Evolutionary conservation across 257 asterid species (phyloP), one percentile per base, ranked within the genome.

Genomic region (Solanum boliviense): DNA sequence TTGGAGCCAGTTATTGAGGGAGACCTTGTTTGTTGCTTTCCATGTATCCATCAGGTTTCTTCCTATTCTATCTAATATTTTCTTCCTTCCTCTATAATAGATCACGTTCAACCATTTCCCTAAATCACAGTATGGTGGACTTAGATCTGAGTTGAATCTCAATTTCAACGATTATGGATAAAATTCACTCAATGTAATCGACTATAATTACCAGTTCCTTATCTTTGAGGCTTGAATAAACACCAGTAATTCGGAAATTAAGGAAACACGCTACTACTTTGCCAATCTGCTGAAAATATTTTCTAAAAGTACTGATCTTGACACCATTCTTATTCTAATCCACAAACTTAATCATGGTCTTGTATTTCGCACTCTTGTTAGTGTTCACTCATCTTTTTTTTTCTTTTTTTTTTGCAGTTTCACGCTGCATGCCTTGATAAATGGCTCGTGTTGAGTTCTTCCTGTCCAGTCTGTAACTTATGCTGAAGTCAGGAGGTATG

Each of bases 1-100:
- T 25, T 52, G 32, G 56, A 79, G 41, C 83, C 25, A 56, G 31
- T 86, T 39, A 12, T 8, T 11, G 44, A 13, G 18, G 89, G 71
- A 36, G 87, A 79, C 20, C 87, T 58, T 38, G 23, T 68, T 81
- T 48, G 74, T 52, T 56, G 38, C 71, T 72, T 86, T 83, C 87
- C 89, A 35, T 86, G 89, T 81, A 58, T 15, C 11, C 89, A 86
- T 86, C 87, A 81, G 89, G 90, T 86, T 71, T n/a, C 36, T 70
- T 3, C 31, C 73, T 44, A 29, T 39, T 20, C 88, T 60, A 32
- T 35, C 27, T 68, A 46, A 68, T 23, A 16, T 20, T 73, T 23
- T 39, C n/a, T 84, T 56, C 87, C 12, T 78, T 3, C 84, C n/a
- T 65, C 39, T 39, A n/a, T 18, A 58, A 29, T 21, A 35, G 6